Evolutionary conservation across 345 rosid species (phyloP).

Genomic region (Chamaenerion angustifolium): DNA sequence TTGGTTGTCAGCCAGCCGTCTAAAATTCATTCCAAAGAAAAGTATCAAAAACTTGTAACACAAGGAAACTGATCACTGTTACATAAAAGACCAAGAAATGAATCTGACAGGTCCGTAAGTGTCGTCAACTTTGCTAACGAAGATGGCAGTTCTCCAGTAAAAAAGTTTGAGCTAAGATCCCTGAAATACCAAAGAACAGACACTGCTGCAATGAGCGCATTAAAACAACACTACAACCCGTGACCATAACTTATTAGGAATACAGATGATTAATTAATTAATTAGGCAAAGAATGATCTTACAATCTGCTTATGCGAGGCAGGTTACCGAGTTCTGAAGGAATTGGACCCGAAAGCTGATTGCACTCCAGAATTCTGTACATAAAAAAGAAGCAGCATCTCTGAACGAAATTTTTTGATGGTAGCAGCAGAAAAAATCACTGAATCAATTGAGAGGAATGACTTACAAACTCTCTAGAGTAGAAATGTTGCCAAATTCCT

Average conservation of each 20-base stretch:
- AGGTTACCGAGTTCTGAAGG: conserved; percentile 25
- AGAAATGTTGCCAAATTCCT: conserved; percentile 10
- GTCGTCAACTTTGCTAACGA: conserved; percentile 29
- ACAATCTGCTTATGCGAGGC: conserved; percentile 5
- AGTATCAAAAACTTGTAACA: not conserved
- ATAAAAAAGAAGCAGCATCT: not conserved
- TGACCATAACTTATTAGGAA: too few species aligned
- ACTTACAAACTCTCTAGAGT: conserved; percentile 6
- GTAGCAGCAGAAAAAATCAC: not conserved
- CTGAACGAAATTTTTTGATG: too few species aligned
- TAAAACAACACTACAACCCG: too few species aligned
- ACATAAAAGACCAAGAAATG: not conserved
- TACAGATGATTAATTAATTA: not conserved
- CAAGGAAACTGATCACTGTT: not conserved
- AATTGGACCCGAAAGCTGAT: conserved; percentile 19
- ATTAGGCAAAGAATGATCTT: not conserved
- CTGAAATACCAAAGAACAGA: conserved; percentile 12
- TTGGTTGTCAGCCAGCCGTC: conserved; percentile 36
- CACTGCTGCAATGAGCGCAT: too few species aligned
- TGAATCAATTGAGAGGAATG: not conserved
- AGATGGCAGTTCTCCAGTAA: conserved; percentile 31
- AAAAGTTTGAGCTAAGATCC: conserved; percentile 32
- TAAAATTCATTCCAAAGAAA: conserved; percentile 1
- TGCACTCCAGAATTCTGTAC: conserved; percentile 11
- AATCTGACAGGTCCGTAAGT: conserved; percentile 25